Evolutionary conservation across 2,329 filamentous ascomycete genomes (phyloP).

Genomic region (Endocalyx cinctus): DNA sequence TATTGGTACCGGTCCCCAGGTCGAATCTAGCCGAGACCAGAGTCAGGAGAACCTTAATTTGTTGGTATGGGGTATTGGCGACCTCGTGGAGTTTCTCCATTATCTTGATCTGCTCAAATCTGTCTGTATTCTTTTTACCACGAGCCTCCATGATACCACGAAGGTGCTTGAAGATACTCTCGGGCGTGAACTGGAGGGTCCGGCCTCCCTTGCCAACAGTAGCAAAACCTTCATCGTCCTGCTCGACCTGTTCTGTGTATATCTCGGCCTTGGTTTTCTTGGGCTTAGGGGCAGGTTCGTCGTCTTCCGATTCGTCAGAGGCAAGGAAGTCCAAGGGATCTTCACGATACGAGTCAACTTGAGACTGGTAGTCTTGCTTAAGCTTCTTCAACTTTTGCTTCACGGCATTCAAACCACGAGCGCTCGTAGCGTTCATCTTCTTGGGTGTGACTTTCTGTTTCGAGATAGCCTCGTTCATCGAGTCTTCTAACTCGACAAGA

Average conservation of each 20-base stretch:
- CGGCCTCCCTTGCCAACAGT: conserved; percentile 87
- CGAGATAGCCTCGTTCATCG: conserved; percentile 86
- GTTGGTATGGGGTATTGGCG: conserved; percentile 85
- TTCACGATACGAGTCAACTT: conserved; percentile 81
- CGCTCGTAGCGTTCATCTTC: conserved; percentile 98
- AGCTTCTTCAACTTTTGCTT: conserved; percentile 99
- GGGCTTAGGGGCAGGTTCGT: conserved; percentile 46
- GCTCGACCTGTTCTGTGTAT: conserved; percentile 46
- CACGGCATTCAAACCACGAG: conserved; percentile 90
- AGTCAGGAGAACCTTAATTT: conserved; percentile 85
- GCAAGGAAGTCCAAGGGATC: conserved; percentile 41
- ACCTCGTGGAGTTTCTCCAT: conserved; percentile 97
- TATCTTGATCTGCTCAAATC: conserved; percentile 86
- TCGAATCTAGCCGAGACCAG: conserved; percentile 94
- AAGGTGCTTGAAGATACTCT: conserved; percentile 97
- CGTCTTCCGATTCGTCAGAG: conserved; percentile 69
- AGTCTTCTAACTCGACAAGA: conserved; percentile 88
- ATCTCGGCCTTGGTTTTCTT: conserved; percentile 49
- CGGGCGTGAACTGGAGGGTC: conserved; percentile 85
- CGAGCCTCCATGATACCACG: conserved; percentile 89
- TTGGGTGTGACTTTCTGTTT: conserved; percentile 95
- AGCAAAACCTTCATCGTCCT: conserved; percentile 81
- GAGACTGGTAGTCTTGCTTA: conserved; percentile 86
- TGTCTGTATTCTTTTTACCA: conserved; percentile 98
- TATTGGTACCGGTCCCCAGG: conserved; percentile 68